Evolutionary conservation across 441 rosid species (phyloP), one percentile per base, ranked within the genome.

Genomic region (Jatropha podagrica): DNA sequence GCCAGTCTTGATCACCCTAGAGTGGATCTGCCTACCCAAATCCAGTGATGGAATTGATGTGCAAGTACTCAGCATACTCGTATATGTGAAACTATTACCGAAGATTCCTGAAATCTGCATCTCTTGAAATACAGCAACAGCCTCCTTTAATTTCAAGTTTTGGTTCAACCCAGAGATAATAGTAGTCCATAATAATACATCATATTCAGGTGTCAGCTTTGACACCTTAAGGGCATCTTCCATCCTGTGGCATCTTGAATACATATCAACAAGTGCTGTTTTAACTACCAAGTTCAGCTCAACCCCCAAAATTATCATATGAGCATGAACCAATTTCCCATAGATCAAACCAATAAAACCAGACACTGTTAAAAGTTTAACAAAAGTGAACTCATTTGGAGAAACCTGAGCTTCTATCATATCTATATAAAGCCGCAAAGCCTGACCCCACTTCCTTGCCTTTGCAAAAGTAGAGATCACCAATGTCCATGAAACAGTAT

Each of bases 101-200:
- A 85, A 77, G 77, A 83, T 71, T 73, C 90, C 89, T 71, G 83
- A 77, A 65, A 69, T 63, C 79, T 81, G 83, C 97, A 94, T 94
- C 68, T 87, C 86, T 70, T 78, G 80, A 77, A 91, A 89, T 61
- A 88, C 74, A 64, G 78, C 79, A 74, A 88, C 60, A 55, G 88
- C 96, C 75, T 85, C 83, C 51, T 74, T 74, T 32, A 82, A 81
- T 80, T 84, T 81, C 4, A 88, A 88, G 71, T 85, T 90, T 72
- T 87, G 97, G 58, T 87, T 88, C 78, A 84, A 88, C 51, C 92
- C 97, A 48, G 93, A 88, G 8, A 92, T 87, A 87, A 91, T 78
- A n/a, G 92, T 86, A 76, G 91, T 92, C 97, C 95, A 92, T 73
- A 91, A 82, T 74, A 90, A 86, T 62, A 85, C 89, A 74, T 92